Base-by-base conservation (phyloP, 2,329 filamentous ascomycete genomes). In the Exophiala oligosperma region DNA sequence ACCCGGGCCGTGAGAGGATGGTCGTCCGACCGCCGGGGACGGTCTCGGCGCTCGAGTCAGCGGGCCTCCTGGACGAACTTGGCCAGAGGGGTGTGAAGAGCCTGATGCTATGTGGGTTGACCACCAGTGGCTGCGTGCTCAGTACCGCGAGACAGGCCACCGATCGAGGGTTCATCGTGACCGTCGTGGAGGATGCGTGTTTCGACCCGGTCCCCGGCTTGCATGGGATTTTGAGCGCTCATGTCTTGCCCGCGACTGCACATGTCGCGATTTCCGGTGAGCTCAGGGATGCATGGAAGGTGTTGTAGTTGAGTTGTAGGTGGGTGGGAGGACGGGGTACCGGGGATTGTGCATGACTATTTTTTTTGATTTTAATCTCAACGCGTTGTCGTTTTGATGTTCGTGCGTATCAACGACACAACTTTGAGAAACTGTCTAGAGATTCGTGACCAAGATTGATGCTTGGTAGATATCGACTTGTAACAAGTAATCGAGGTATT, bases 21-120 rank as follows among this genome's bases (percentile, higher is more conserved):
- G 66, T 69, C 40, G 54, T 58, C 11, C 53, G 68, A 47, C 53
- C 40, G 26, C 61, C 62, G 2, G 69, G 69, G 2, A 52, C 64
- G 28, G 62, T 71, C 35, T 70, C 68, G 44, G 68, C 67, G 35
- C 61, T 71, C 9, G 66, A 65, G 47, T 70, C 69, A 4, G 59
- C 60, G 4, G 68, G 68, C 11, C 32, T 70, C 35, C 12, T 49
- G n/a, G 68, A 66, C 8, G 62, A 50, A 46, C 52, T 71, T 51
- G 21, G 52, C 23, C 51, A 64, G 48, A 66, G 51, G n/a, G 54
- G 49, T 12, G 52, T 62, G 52, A 62, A 60, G 32, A 54, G 48
- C 4, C 47, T 64, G n/a, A 61, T 64, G 32, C 37, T 62, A 8
- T 43, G 44, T 24, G 61, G 64, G 11, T 29, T 66, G 9, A 61